phyloP scores from a whole-genome alignment of 2,329 filamentous ascomycete genomes.

The Alternaria alternata region DNA sequence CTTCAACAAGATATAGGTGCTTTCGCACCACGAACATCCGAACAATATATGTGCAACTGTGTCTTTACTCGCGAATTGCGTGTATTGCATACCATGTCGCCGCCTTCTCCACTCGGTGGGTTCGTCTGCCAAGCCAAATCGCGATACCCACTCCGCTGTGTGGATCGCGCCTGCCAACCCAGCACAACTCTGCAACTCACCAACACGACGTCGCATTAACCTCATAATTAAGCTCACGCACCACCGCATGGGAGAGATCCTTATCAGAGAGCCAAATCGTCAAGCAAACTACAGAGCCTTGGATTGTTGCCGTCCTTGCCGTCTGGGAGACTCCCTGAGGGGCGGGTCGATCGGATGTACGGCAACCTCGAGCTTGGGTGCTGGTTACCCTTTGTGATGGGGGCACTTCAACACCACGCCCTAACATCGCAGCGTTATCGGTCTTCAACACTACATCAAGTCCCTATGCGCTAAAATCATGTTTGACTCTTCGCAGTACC shows the following conservation, averaged over 20 bases:
- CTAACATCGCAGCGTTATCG: background rate
- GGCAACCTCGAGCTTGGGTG: slow-evolving; percentile 1
- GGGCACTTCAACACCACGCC: background rate
- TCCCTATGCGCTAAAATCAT: background rate
- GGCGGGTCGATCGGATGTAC: background rate
- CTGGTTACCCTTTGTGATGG: background rate
- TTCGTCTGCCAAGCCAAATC: background rate
- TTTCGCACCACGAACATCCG: background rate
- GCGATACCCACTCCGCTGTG: background rate
- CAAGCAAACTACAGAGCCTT: slow-evolving; percentile 12
- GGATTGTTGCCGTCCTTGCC: slow-evolving; percentile 14
- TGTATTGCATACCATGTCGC: background rate
- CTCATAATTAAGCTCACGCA: slow-evolving; percentile 11
- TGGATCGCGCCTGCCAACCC: background rate
- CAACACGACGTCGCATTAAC: slow-evolving; percentile 6
- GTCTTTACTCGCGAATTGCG: background rate
- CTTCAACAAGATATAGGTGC: background rate
- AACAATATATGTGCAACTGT: background rate
- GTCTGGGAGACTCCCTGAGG: background rate
- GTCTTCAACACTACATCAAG: background rate
- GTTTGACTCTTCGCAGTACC: background rate
- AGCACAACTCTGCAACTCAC: background rate
- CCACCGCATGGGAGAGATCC: background rate
- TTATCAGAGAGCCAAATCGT: slow-evolving; percentile 10
- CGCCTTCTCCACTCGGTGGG: too few species aligned